Conservation (phyloP, 2,329 filamentous ascomycete genomes). For the Ophiosphaerella narmari region DNA sequence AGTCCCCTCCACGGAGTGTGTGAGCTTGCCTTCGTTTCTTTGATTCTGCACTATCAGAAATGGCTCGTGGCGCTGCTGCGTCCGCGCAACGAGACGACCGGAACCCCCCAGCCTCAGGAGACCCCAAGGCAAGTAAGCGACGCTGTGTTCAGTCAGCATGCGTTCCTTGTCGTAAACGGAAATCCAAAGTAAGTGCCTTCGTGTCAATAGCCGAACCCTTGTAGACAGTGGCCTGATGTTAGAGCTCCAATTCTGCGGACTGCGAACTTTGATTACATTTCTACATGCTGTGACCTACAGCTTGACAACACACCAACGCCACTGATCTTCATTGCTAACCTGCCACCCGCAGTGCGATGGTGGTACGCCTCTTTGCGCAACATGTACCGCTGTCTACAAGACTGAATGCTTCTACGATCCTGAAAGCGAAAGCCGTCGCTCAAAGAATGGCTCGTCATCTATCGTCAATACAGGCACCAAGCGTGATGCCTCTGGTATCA, state of each 20-base stretch:
- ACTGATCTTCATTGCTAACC: conserved; percentile 17
- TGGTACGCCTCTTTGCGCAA: conserved; percentile 54
- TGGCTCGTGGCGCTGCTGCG: conserved; percentile 34
- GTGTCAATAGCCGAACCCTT: not conserved
- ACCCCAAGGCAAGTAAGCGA: conserved; percentile 38
- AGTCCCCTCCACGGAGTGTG: conserved; percentile 22
- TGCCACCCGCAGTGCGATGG: conserved; percentile 54
- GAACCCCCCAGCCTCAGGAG: conserved; percentile 21
- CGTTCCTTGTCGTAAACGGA: conserved; percentile 56
- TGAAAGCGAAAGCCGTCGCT: conserved; percentile 54
- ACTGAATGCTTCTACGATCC: conserved; percentile 57
- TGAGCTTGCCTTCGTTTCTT: conserved; percentile 11
- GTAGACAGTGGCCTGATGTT: conserved; percentile 8
- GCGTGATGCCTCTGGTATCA: conserved; percentile 31
- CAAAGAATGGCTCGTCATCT: conserved; percentile 38
- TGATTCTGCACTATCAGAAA: conserved; percentile 16
- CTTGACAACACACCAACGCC: conserved; percentile 1
- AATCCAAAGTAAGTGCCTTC: conserved; percentile 50
- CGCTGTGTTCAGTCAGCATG: conserved; percentile 49
- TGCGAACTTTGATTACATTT: not conserved
- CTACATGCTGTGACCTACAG: not conserved
- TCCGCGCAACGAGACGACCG: conserved; percentile 26
- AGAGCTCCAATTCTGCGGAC: conserved; percentile 26
- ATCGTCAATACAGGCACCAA: conserved; percentile 27
- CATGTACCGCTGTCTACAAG: conserved; percentile 57